Evolutionary conservation across 139 green algal genomes (phyloP), one percentile per base, ranked within the genome.

Genomic region (Chlorella sorokiniana): DNA sequence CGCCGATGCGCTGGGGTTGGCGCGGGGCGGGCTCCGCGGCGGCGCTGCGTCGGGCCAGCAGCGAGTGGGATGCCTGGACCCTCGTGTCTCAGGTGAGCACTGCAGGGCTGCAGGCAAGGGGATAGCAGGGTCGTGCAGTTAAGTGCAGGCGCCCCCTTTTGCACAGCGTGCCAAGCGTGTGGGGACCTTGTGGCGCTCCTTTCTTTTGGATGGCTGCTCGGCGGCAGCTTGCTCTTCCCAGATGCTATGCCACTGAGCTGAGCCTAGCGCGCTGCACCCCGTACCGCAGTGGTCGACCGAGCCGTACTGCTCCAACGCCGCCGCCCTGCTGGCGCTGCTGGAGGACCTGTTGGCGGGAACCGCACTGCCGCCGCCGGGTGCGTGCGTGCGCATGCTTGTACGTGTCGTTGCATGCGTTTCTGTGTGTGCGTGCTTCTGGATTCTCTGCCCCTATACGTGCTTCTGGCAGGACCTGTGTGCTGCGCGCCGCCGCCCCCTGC

Each of bases 271-370:
- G 4, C n/a, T 5, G 1, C 22, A 31, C 22, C 75, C 40, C 35
- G 81, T 88, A 9, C 62, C 68, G 2, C 71, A 81, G 65, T 71
- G 86, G 51, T 48, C 83, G 27, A 81, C 83, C 4, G 75, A 90
- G 79, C 69, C 81, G 29, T 84, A 75, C 59, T 51, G 72, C 18
- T 45, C 45, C 81, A 90, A 88, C 40, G 80, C 79, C 8, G 78
- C 84, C 80, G 84, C 67, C 4, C 33, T 89, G 67, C 74, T 90
- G n/a, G 76, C 52, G 0, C 35, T 90, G n/a, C 23, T 88, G 3
- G 85, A 87, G 16, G 84, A 90, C 65, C 64, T 87, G 33, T 59
- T 72, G 29, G 40, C 56, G 0, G 81, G 84, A 22, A 76, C 68
- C 14, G 76, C 86, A 5, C 61, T 89, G 16, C 31, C 63, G 40